A percentile compares a stretch with the other conserved stretches of the same genome.
phyloP scores from a whole-genome alignment of 352 stramenopile genomes.

The Pythium dissotocum region DNA sequence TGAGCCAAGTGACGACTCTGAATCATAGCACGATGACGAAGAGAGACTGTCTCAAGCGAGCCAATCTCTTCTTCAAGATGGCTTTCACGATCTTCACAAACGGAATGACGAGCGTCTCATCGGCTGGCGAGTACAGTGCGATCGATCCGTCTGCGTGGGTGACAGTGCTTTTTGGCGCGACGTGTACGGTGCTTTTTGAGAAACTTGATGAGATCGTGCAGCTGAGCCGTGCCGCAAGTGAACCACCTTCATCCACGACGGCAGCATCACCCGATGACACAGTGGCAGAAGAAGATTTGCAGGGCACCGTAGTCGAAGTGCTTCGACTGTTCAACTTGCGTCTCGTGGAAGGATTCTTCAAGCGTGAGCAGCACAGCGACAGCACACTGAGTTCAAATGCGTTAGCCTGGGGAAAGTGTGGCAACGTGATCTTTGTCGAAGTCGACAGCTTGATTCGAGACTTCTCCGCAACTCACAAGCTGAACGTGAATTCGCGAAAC shows the following conservation, averaged over 20 bases:
- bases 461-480: conserved; percentile 64
- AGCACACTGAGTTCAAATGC: conserved; percentile 22
- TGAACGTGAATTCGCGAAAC: conserved; percentile 15
- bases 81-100: conserved; percentile 73
- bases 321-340: conserved; percentile 80
- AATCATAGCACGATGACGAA: conserved; percentile 51
- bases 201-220: conserved; percentile 84
- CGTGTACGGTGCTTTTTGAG: conserved; percentile 76
- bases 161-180: conserved; percentile 67
- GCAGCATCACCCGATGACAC: background rate
- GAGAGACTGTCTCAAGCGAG: conserved; percentile 46
- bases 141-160: conserved; percentile 52
- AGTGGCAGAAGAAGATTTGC: conserved; percentile 63
- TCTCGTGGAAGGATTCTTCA: conserved; percentile 76
- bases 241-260: conserved; percentile 7
- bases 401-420: conserved; percentile 79
- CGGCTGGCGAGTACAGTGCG: conserved; percentile 11
- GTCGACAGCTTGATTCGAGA: conserved; percentile 78
- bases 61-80: conserved; percentile 57
- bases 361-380: conserved; percentile 33
- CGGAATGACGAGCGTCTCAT: conserved; percentile 27
- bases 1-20: conserved; percentile 67
- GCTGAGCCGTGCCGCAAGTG: conserved; percentile 42
- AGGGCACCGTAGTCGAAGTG: conserved; percentile 56
- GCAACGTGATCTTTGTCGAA: conserved; percentile 84